phyloP scores from a whole-genome alignment of 345 rosid species.

The Erodium maritimum region DNA sequence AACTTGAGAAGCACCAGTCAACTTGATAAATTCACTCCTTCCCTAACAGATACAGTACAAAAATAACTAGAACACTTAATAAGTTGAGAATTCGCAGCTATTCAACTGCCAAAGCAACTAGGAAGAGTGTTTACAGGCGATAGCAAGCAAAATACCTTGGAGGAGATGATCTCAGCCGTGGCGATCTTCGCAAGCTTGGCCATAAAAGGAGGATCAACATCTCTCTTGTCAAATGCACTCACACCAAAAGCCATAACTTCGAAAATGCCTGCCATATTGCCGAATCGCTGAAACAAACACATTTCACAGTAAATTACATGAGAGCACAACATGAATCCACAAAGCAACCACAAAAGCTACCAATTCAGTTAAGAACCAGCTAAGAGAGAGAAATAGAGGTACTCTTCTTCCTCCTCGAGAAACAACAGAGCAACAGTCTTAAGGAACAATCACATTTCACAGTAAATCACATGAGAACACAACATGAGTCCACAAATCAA shows the following conservation, averaged over 20 bases:
- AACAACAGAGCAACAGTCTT: too few species aligned
- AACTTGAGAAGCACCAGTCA: neutral
- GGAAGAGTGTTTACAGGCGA: neutral
- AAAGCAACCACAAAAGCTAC: conserved; percentile 1
- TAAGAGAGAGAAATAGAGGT: conserved; percentile 10
- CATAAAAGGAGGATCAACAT: conserved; percentile 62
- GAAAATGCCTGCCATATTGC: conserved; percentile 90
- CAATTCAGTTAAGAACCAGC: neutral
- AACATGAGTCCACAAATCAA: conserved; percentile 1
- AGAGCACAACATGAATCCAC: conserved; percentile 3
- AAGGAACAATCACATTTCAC: conserved; percentile 10
- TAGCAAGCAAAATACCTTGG: conserved; percentile 46
- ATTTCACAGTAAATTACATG: neutral
- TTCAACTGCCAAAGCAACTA: neutral
- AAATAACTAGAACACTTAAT: neutral
- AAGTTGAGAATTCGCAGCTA: neutral
- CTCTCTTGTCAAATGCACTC: conserved; percentile 42
- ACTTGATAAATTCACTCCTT: neutral
- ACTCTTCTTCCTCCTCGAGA: conserved; percentile 93
- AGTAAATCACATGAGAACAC: conserved; percentile 4
- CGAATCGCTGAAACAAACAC: conserved; percentile 47
- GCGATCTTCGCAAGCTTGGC: conserved; percentile 88
- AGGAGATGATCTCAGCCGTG: conserved; percentile 81
- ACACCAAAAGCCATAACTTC: conserved; percentile 86
- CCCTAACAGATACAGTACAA: too few species aligned